phyloP scores from a whole-genome alignment of 345 rosid genomes.

The Citrus hindsii region DNA sequence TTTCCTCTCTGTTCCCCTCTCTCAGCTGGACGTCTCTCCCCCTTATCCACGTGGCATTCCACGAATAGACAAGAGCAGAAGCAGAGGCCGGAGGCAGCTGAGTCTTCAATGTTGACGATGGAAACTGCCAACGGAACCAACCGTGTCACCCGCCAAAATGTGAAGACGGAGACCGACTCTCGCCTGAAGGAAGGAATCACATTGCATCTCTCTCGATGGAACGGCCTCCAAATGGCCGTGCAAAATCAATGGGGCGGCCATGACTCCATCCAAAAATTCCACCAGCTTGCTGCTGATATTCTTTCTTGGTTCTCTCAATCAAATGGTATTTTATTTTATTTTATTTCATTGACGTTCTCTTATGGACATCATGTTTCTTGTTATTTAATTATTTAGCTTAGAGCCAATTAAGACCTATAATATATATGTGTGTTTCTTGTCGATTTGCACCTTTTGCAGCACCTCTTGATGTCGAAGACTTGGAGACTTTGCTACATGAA shows the following conservation, averaged over 20 bases:
- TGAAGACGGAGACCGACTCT: conserved; percentile 21
- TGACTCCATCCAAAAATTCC: conserved; percentile 54
- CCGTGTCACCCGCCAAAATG: conserved; percentile 13
- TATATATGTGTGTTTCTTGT: not conserved
- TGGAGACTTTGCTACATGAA: conserved; percentile 74
- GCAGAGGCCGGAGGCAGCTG: conserved; percentile 4
- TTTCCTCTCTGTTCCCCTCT: too few relatives aligned
- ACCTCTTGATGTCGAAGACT: conserved; percentile 48
- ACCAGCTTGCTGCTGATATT: conserved; percentile 43
- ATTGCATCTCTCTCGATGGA: conserved; percentile 58
- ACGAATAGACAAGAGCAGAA: not conserved
- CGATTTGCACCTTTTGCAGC: conserved; percentile 19
- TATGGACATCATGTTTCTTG: not conserved
- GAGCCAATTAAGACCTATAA: too few relatives aligned
- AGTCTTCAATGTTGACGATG: not conserved
- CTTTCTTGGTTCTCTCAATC: conserved; percentile 50
- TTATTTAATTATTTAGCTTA: not conserved
- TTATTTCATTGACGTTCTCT: not conserved
- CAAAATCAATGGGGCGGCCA: conserved; percentile 75
- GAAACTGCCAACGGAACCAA: conserved; percentile 12
- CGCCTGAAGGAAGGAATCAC: conserved; percentile 42
- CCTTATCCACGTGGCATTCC: not conserved
- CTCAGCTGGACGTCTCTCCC: not conserved
- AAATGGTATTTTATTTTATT: conserved; percentile 23
- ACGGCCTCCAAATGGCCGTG: conserved; percentile 77